A percentile compares a stretch with the other conserved stretches of the same genome.
Conservation (phyloP, 78 protist genomes). For the Planoprotostelium fungivorum region DNA sequence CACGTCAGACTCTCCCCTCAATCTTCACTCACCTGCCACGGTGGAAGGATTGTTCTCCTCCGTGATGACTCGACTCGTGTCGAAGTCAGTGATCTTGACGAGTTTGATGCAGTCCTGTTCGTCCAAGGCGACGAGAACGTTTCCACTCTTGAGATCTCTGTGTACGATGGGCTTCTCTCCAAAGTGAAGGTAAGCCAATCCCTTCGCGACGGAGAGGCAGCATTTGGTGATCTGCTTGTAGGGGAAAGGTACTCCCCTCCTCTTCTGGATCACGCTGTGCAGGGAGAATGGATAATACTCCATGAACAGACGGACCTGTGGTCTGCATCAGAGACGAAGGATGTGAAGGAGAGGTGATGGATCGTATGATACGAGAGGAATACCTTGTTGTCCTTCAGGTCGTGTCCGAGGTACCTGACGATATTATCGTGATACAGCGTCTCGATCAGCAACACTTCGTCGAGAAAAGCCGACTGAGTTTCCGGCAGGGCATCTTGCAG, state of each 20-base stretch:
- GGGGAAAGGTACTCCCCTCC: conserved; percentile 35
- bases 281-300: conserved; percentile 50
- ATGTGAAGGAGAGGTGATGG: no score
- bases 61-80: conserved; percentile 27
- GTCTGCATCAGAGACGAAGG: no score
- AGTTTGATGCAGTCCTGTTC: conserved; percentile 22
- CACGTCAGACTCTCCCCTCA: conserved; percentile 4
- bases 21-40: not conserved
- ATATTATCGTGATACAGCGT: conserved; percentile 34
- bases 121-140: conserved; percentile 42
- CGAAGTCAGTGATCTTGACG: conserved; percentile 38
- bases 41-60: conserved; percentile 4
- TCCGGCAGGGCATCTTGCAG: conserved; percentile 15
- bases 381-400: conserved; percentile 13
- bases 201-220: conserved; percentile 43
- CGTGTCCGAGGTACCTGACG: conserved; percentile 52
- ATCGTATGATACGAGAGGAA: no score
- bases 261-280: conserved; percentile 27
- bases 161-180: conserved; percentile 51
- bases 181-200: conserved; percentile 39
- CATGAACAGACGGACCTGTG: conserved; percentile 34
- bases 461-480: conserved; percentile 26
- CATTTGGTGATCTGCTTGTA: conserved; percentile 19
- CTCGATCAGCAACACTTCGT: conserved; percentile 33
- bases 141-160: conserved; percentile 48